Percentiles rank a stretch among this genome's conserved stretches.
Evolutionary conservation across 2,329 filamentous ascomycete species (phyloP).

Genomic region (Biscogniauxia mediterranea): DNA sequence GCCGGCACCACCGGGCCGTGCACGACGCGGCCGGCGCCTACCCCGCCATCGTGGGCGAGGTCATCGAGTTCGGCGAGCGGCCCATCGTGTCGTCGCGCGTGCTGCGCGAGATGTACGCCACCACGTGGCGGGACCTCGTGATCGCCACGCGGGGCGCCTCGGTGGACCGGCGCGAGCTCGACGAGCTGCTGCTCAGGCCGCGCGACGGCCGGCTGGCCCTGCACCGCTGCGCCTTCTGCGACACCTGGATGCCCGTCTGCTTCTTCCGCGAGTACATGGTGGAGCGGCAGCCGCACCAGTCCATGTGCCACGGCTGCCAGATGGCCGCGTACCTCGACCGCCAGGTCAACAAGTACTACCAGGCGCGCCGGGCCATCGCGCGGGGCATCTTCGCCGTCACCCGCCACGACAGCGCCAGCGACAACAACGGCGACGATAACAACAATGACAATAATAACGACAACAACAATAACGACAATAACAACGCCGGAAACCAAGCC

Average conservation of each 20-base stretch:
- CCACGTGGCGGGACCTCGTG: constrained; percentile 19
- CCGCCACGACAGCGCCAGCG: no score
- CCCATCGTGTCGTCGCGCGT: neutral
- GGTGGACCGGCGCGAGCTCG: constrained; percentile 1
- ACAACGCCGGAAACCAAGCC: no score
- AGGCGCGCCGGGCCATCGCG: neutral
- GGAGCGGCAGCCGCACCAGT: neutral
- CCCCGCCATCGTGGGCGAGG: neutral
- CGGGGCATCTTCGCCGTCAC: neutral
- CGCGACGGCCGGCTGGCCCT: neutral
- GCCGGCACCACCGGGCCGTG: neutral
- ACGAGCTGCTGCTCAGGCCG: neutral
- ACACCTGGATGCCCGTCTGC: constrained; percentile 6
- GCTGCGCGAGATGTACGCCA: constrained; percentile 4
- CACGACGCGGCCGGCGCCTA: neutral
- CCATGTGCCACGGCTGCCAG: constrained; percentile 24
- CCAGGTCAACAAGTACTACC: constrained; percentile 10
- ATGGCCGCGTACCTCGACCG: neutral
- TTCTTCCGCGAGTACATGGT: constrained; percentile 14
- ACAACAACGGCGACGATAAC: no score
- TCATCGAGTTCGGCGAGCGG: neutral
- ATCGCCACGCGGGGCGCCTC: constrained; percentile 17
- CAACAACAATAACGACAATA: no score
- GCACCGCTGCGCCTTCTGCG: constrained; percentile 14
- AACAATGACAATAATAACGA: no score